Conservation (phyloP, 805 yeast genomes). For the Diddensiella santjacobensis region DNA sequence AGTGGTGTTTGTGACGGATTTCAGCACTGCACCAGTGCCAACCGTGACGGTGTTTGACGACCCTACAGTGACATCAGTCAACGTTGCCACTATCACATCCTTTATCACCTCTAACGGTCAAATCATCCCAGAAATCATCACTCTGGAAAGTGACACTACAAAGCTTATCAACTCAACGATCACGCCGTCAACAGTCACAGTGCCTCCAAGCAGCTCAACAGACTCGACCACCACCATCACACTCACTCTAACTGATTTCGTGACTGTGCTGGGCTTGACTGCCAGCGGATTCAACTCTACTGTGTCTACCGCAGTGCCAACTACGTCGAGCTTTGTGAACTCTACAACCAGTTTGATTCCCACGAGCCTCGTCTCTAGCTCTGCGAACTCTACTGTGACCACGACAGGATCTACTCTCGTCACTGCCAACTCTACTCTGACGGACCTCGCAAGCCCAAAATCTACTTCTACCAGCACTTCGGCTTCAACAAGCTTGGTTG, state of each 20-base stretch:
- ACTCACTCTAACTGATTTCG: background rate
- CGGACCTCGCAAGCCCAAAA: background rate
- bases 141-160: conserved; percentile 3
- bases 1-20: background rate
- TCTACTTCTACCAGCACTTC: conserved; percentile 4
- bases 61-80: conserved; percentile 14
- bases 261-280: too few species aligned
- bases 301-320: background rate
- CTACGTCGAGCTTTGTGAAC: background rate
- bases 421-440: conserved; percentile 1
- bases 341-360: conserved; percentile 6
- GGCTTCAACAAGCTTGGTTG: background rate
- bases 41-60: conserved; percentile 12
- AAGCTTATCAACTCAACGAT: conserved; percentile 6
- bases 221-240: conserved; percentile 3
- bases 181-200: background rate
- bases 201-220: background rate
- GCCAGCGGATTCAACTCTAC: background rate
- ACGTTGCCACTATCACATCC: conserved; percentile 8
- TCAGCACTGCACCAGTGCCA: conserved; percentile 12
- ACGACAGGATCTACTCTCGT: conserved; percentile 4
- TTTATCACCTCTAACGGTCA: conserved; percentile 16
- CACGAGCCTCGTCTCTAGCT: background rate
- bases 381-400: conserved; percentile 5
- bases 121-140: conserved; percentile 8